A percentile compares a stretch with the other conserved stretches of the same genome.
These are phyloP conservation scores for Hypoxylon subgilvum DNA, from an alignment of 495 filamentous ascomycete species.

Conservation along the genomic window DNA sequence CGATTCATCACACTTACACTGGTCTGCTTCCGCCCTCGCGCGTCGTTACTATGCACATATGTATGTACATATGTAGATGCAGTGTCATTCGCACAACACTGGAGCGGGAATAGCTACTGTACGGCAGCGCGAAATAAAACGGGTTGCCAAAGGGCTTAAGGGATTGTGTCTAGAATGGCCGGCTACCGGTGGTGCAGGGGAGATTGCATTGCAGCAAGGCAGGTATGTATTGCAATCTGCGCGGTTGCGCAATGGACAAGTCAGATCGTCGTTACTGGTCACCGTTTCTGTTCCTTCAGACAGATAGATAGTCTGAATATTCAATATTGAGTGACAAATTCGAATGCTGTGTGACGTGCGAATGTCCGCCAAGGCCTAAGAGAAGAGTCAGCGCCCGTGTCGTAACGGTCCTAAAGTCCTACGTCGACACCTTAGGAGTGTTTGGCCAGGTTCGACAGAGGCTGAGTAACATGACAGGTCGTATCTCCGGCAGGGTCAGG, in stretches of 20 bases:
- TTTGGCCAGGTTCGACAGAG: conserved; percentile 9
- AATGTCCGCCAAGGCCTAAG: conserved; percentile 7
- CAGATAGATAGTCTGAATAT: too few species aligned
- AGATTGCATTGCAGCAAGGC: conserved; percentile 29
- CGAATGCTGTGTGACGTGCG: conserved; percentile 21
- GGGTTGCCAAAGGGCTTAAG: conserved; percentile 1
- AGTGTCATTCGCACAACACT: conserved; percentile 1
- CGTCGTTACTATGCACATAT: too few species aligned
- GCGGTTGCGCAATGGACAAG: conserved; percentile 7
- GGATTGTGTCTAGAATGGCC: conserved; percentile 7
- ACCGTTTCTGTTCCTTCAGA: too few species aligned
- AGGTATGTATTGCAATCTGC: conserved; percentile 19
- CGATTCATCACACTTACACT: conserved; percentile 17
- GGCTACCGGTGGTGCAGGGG: conserved; percentile 16
- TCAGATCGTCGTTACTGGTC: conserved; percentile 5
- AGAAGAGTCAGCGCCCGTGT: conserved; percentile 23
- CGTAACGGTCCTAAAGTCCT: neutral
- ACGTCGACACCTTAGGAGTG: neutral
- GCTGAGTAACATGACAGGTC: conserved; percentile 32
- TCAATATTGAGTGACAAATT: conserved; percentile 22
- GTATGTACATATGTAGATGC: neutral
- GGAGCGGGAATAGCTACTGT: neutral
- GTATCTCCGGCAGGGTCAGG: conserved; percentile 6
- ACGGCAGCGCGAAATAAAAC: conserved; percentile 5
- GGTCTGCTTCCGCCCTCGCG: neutral